Evolutionary conservation across 805 yeast species (phyloP).

Genomic region (Starmera dryadoides): DNA sequence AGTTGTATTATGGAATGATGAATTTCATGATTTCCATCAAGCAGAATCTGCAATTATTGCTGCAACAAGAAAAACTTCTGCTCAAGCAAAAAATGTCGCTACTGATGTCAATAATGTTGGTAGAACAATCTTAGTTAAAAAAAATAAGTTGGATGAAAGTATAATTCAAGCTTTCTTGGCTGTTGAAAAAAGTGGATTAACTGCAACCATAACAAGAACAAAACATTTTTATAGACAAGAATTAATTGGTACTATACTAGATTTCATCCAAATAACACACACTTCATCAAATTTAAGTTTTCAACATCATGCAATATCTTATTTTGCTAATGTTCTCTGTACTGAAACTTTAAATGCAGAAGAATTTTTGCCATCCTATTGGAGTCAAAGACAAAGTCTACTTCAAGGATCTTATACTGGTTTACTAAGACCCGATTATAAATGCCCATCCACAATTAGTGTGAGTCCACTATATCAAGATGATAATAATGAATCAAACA

Average conservation of each 20-base stretch:
- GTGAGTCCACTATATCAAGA: too few relatives aligned
- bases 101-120: slow-evolving; percentile 42
- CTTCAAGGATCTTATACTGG: slow-evolving; percentile 4
- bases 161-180: slow-evolving; percentile 21
- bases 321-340: slow-evolving; percentile 38
- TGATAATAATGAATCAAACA: background rate
- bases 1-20: slow-evolving; percentile 73
- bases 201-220: slow-evolving; percentile 46
- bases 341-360: slow-evolving; percentile 11
- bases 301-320: slow-evolving; percentile 30
- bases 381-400: slow-evolving; percentile 10
- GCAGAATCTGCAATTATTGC: slow-evolving; percentile 40
- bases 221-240: slow-evolving; percentile 45
- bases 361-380: slow-evolving; percentile 12
- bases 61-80: slow-evolving; percentile 22
- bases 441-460: background rate
- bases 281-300: slow-evolving; percentile 29
- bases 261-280: slow-evolving; percentile 42
- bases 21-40: slow-evolving; percentile 53
- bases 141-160: slow-evolving; percentile 13
- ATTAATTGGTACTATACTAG: slow-evolving; percentile 35
- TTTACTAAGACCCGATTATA: slow-evolving; percentile 6
- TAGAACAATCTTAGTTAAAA: slow-evolving; percentile 36
- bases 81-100: slow-evolving; percentile 30
- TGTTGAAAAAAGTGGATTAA: slow-evolving; percentile 44